Base-by-base conservation (phyloP, 495 filamentous ascomycete species). In the Cryomyces minteri region DNA sequence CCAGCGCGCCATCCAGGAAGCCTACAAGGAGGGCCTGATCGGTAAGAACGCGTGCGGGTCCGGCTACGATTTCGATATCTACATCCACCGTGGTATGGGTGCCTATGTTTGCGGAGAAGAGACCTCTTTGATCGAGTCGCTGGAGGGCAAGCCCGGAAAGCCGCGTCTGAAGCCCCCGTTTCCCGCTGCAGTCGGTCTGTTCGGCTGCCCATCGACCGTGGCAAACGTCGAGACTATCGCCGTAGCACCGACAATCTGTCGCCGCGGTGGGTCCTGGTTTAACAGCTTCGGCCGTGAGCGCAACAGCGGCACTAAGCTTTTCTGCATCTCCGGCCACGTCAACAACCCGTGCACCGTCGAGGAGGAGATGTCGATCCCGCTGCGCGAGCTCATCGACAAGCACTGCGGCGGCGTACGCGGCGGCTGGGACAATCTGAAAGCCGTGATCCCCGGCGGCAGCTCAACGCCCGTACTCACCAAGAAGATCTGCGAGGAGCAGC, bases 51-150 rank as follows among this genome's bases (percentile, higher is more conserved):
- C 90, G 51, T 96, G 88, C 68, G 84, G 79, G 47, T 83, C 79
- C 55, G 90, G 90, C 51, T 98, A 95, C 67, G 88, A 96, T 64
- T 98, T 95, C 62, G 90, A 98, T 60, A 77, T 98, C 51, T 96
- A 79, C 67, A 66, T 98, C 54, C 90, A 98, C 73, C 84, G 90
- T 43, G 90, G 90, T 56, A 93, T 84, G 71, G 90, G 90, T 57
- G 90, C 90, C 49, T 98, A 98, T 62, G 80, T 98, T 42, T 98
- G 90, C 56, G 90, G 90, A 52, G 90, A 98, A 65, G 90, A 98
- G 63, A 98, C 90, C 11, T 94, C 86, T 1, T 69, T 98, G 49
- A 98, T 98, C 59, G 90, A 98, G 62, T 95, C 88, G 12, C 73
- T 98, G 48, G 90, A 98, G 66, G 90, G 90, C 56, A 98, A 98